A percentile compares a stretch with the other conserved stretches of the same genome.
Conservation (phyloP, 2,329 filamentous ascomycete genomes). For the Sporothrix sp. region DNA sequence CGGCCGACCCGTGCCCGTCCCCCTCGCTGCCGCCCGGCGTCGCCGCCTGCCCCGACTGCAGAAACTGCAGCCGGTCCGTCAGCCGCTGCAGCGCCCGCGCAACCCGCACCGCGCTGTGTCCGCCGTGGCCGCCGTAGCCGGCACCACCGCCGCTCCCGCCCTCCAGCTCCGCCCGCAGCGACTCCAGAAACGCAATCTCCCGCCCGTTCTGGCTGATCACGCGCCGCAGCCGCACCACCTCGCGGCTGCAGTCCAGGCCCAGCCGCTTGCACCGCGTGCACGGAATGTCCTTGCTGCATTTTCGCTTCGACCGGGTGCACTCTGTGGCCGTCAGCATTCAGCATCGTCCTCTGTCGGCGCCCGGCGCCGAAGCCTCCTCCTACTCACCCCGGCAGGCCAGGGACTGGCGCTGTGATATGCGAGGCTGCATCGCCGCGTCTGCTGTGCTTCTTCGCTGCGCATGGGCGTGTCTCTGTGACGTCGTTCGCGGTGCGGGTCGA, state of each 20-base stretch:
- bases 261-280: conserved; percentile 17
- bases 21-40: background rate
- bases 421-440: conserved; percentile 1
- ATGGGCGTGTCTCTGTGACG: background rate
- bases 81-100: conserved; percentile 9
- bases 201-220: conserved; percentile 16
- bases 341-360: too few relatives aligned
- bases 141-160: background rate
- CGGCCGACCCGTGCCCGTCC: background rate
- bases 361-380: too few relatives aligned
- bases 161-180: conserved; percentile 14
- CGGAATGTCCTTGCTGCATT: conserved; percentile 19
- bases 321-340: conserved; percentile 10
- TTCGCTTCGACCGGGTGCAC: conserved; percentile 19
- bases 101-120: background rate
- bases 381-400: conserved; percentile 14
- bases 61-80: conserved; percentile 12
- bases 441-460: background rate
- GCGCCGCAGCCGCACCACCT: conserved; percentile 16
- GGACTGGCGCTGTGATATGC: conserved; percentile 14
- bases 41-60: conserved; percentile 12
- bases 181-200: conserved; percentile 17
- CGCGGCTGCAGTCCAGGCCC: conserved; percentile 17
- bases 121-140: background rate
- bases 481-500: background rate